These are phyloP conservation scores for Gossypium rotundifolium DNA, from an alignment of 345 rosid species.

Conservation along the genomic window DNA sequence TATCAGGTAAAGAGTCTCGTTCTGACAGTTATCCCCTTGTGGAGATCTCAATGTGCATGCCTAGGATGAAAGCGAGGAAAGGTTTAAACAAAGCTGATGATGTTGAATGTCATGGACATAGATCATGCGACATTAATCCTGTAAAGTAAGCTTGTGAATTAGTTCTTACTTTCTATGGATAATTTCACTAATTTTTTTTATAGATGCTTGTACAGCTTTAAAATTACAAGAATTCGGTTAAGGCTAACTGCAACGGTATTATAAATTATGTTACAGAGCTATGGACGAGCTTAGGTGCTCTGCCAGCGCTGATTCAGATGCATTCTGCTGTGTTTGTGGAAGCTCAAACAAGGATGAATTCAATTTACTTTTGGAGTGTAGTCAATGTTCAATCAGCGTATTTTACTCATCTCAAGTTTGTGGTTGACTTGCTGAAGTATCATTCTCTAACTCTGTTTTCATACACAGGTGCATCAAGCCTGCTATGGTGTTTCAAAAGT, in stretches of 20 bases:
- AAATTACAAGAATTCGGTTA: neutral
- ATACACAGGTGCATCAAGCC: slow-evolving; percentile 47
- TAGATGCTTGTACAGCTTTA: neutral
- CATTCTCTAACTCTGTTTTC: neutral
- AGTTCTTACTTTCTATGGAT: neutral
- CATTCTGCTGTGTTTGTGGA: slow-evolving; percentile 45
- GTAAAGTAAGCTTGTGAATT: slow-evolving; percentile 30
- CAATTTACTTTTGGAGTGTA: slow-evolving; percentile 38
- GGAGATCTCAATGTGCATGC: slow-evolving; percentile 18
- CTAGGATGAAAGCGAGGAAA: slow-evolving; percentile 17
- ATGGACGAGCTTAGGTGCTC: slow-evolving; percentile 9
- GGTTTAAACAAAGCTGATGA: slow-evolving; percentile 14
- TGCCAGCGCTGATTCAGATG: slow-evolving; percentile 18
- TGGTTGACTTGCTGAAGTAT: neutral
- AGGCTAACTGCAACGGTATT: slow-evolving; percentile 4
- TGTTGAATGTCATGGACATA: neutral
- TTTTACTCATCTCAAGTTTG: neutral
- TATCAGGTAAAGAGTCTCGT: slow-evolving; percentile 26
- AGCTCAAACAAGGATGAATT: slow-evolving; percentile 38
- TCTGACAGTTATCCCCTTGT: slow-evolving; percentile 15
- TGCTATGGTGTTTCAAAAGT: slow-evolving; percentile 45
- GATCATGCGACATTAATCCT: slow-evolving; percentile 6
- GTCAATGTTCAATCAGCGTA: slow-evolving; percentile 37
- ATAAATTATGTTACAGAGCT: slow-evolving; percentile 22
- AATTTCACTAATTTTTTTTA: neutral